Base-by-base conservation (phyloP, 225 moss, liverwort and hornwort genomes). In the Bryum argenteum region DNA sequence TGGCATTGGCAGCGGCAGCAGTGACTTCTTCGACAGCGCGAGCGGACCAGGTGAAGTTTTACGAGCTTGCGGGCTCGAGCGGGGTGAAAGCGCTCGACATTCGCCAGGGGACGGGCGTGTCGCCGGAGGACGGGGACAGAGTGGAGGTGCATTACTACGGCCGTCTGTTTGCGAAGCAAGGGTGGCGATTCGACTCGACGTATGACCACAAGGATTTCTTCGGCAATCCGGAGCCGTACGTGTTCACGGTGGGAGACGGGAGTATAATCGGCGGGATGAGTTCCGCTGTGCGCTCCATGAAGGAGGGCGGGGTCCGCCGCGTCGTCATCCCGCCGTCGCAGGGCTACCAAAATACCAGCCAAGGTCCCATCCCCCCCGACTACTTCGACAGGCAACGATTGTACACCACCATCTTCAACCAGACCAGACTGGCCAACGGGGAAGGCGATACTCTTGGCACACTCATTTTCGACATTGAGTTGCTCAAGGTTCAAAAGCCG, bases 91-190 rank as follows among this genome's bases (percentile, higher is more conserved):
- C 85, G 40, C 73, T 98, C 71, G 97, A 98, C 79, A 89, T 98
- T 66, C 90, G 94, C 14, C 78, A 83, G 24, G 97, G 97, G 5
- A 75, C 76, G 22, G 97, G 97, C 11, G 64, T 24, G 0, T 72
- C 64, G 15, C 97, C 97, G 20, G 81, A 38, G 50, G 67, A 79
- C 1, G 97, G 97, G 0, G 94, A 98, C 50, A 75, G 75, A 79
- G 97, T 94, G 48, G 92, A 91, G 63, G 91, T 98, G 66, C 97
- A 97, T 61, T 97, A 97, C 69, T 97, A 97, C 58, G 97, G 94
- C 6, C 90, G 97, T 28, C 82, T 97, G 66, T 94, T 82, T 4
- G 91, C 94, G 61, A 97, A 97, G 85, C 97, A 97, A 67, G 97
- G 97, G 11, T 97, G 97, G 97, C 84, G 97, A 40, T 97, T 97